Evolutionary conservation across 768 basidiomycete species (phyloP).

Genomic region (Mycena rosella): DNA sequence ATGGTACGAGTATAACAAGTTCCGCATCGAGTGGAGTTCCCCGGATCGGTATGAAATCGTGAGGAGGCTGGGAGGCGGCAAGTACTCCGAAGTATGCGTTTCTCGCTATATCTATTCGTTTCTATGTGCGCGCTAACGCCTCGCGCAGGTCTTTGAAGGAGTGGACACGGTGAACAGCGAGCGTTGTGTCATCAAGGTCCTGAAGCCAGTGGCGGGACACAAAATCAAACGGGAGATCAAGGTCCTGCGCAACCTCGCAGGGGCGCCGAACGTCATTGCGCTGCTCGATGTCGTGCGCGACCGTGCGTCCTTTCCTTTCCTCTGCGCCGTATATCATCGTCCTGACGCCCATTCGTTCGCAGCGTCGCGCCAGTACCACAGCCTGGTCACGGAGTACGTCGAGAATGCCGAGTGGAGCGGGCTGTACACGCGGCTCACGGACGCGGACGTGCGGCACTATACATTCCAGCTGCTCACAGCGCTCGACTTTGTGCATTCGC

Average conservation of each 20-base stretch:
- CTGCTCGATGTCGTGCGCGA: slow-evolving; percentile 79
- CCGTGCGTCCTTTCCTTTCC: slow-evolving; percentile 40
- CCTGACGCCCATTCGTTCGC: not conserved
- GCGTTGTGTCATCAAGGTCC: slow-evolving; percentile 75
- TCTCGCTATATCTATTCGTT: not conserved
- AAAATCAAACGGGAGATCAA: slow-evolving; percentile 86
- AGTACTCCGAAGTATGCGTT: slow-evolving; percentile 69
- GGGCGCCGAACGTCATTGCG: slow-evolving; percentile 73
- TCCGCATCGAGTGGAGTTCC: slow-evolving; percentile 72
- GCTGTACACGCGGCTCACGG: slow-evolving; percentile 69
- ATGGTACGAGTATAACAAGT: slow-evolving; percentile 66
- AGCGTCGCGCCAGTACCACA: slow-evolving; percentile 68
- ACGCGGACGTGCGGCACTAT: slow-evolving; percentile 77
- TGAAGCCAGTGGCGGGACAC: slow-evolving; percentile 78
- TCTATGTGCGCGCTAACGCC: not conserved
- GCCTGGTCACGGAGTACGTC: slow-evolving; percentile 76
- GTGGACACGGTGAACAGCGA: slow-evolving; percentile 67
- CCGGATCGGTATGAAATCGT: slow-evolving; percentile 78
- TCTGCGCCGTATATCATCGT: not conserved
- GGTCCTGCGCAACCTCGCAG: slow-evolving; percentile 70
- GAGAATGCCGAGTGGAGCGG: slow-evolving; percentile 77
- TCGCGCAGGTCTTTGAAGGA: slow-evolving; percentile 66
- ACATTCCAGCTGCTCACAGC: slow-evolving; percentile 78
- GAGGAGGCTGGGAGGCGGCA: slow-evolving; percentile 72
- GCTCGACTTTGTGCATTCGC: slow-evolving; percentile 73